phyloP scores from a whole-genome alignment of 2,329 filamentous ascomycete species.

The Parascedosporium putredinis region DNA sequence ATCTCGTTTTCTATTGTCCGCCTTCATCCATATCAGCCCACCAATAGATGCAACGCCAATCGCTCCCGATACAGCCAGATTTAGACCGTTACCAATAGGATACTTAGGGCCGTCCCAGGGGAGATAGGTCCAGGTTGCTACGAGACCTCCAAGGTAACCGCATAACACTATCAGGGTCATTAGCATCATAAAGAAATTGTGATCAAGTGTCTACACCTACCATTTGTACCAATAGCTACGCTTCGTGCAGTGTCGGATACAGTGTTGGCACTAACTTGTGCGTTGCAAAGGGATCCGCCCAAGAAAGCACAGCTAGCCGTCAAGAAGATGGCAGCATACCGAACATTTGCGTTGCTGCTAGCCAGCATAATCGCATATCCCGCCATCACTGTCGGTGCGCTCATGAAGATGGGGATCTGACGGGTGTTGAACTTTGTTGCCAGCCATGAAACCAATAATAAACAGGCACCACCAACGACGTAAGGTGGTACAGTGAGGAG shows the following conservation, averaged over 20 bases:
- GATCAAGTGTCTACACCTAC: background rate
- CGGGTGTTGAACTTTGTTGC: slow-evolving; percentile 13
- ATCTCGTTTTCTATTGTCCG: slow-evolving; percentile 12
- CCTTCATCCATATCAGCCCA: slow-evolving; percentile 11
- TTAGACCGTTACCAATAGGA: slow-evolving; percentile 12
- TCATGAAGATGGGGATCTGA: slow-evolving; percentile 14
- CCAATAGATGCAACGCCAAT: slow-evolving; percentile 8
- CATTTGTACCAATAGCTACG: slow-evolving; percentile 47
- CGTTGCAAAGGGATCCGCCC: slow-evolving; percentile 51
- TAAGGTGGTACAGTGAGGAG: slow-evolving; percentile 19
- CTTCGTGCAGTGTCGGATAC: slow-evolving; percentile 53
- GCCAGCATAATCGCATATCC: slow-evolving; percentile 31
- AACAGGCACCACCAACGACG: slow-evolving; percentile 14
- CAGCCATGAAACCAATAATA: slow-evolving; percentile 12
- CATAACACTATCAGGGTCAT: slow-evolving; percentile 1
- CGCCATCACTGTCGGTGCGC: slow-evolving; percentile 22
- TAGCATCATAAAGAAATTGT: too few species aligned
- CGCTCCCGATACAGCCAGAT: slow-evolving; percentile 7
- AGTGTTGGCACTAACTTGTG: slow-evolving; percentile 53
- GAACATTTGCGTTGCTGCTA: slow-evolving; percentile 25
- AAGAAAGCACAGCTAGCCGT: slow-evolving; percentile 44
- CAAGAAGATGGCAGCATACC: slow-evolving; percentile 39
- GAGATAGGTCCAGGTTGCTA: slow-evolving; percentile 13
- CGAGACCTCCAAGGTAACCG: slow-evolving; percentile 12
- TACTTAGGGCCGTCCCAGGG: slow-evolving; percentile 11